Evolutionary conservation across 202 grass and related monocot genomes (phyloP).

Genomic region (Saccharum hybrid): DNA sequence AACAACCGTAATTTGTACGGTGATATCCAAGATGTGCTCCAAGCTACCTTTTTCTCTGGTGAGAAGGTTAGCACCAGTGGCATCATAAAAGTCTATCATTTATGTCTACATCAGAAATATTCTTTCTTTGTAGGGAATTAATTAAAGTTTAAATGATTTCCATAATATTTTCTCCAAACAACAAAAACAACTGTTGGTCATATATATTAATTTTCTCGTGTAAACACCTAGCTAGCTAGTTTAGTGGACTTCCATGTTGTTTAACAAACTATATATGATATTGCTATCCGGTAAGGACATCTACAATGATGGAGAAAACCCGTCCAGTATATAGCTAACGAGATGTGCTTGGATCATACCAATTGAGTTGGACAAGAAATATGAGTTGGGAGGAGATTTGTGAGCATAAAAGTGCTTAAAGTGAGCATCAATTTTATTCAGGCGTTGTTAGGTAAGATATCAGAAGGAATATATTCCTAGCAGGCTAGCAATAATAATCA

Average conservation of each 20-base stretch:
- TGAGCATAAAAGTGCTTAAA: not conserved
- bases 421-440: not conserved
- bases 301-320: not conserved
- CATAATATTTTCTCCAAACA: not conserved
- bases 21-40: not conserved
- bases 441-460: not conserved
- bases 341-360: not conserved
- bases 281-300: not conserved
- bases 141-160: not conserved
- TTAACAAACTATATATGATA: not conserved
- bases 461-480: constrained; percentile 3
- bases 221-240: not conserved
- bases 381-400: not conserved
- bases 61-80: not conserved
- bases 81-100: not conserved
- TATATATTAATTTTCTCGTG: not conserved
- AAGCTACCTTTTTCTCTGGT: not conserved
- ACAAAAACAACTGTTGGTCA: not conserved
- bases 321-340: not conserved
- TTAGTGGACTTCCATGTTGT: not conserved
- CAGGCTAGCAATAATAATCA: not conserved
- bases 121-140: not conserved
- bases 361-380: not conserved
- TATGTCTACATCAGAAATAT: not conserved
- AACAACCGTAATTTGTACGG: no score